These are phyloP conservation scores for Monosporascus sp. DNA, from an alignment of 2,329 filamentous ascomycete genomes.

Conservation along the genomic window DNA sequence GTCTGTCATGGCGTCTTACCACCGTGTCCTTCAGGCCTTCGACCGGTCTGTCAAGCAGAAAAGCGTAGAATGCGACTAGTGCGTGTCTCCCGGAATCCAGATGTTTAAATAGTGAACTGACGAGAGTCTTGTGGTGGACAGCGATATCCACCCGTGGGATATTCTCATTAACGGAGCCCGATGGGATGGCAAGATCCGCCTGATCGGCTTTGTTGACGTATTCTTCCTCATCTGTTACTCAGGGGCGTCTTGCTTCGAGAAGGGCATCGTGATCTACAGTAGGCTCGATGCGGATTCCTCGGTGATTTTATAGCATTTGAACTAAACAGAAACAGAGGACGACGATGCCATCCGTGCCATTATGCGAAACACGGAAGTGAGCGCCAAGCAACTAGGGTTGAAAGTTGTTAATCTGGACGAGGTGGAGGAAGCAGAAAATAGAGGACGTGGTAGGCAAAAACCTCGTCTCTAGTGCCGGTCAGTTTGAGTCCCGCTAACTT, in stretches of 20 bases:
- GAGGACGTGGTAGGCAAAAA: too few species aligned
- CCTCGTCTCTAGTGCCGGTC: too few species aligned
- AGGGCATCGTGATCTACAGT: conserved; percentile 26
- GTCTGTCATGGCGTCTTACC: conserved; percentile 26
- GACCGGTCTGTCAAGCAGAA: conserved; percentile 26
- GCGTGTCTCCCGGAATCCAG: not conserved
- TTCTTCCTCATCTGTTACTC: conserved; percentile 31
- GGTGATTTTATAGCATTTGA: not conserved
- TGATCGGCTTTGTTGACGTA: conserved; percentile 30
- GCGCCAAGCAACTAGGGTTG: conserved; percentile 10
- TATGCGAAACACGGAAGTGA: conserved; percentile 11
- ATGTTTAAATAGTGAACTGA: too few species aligned
- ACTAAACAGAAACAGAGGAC: conserved; percentile 15
- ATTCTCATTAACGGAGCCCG: conserved; percentile 25
- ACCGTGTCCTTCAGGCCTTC: conserved; percentile 26
- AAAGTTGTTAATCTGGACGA: conserved; percentile 15
- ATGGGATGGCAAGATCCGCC: conserved; percentile 27
- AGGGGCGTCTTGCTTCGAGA: conserved; percentile 24
- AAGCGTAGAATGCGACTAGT: conserved; percentile 27
- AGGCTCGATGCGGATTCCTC: not conserved
- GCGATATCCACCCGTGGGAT: conserved; percentile 31
- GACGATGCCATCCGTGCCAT: conserved; percentile 20
- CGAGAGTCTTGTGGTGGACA: conserved; percentile 3
- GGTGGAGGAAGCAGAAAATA: not conserved
- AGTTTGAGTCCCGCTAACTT: too few species aligned